phyloP scores from a whole-genome alignment of 202 grass and related monocot species.

The Brachypodium distachyon region DNA sequence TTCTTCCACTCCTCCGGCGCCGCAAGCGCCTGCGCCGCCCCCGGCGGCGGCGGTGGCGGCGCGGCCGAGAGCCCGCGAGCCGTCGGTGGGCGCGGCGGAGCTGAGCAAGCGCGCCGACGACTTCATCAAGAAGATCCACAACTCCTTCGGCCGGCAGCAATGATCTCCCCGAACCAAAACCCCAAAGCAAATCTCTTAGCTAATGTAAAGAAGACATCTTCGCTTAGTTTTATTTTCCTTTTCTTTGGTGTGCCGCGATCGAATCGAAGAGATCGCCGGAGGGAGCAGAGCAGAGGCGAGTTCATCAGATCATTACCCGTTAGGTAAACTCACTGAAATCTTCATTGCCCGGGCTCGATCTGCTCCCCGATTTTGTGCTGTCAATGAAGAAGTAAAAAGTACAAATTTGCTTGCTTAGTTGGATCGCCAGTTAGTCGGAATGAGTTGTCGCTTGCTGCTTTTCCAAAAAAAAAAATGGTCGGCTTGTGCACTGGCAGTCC shows the following conservation, averaged over 20 bases:
- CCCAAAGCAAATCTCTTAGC: not conserved
- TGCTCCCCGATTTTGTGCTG: not conserved
- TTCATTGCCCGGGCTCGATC: not conserved
- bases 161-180: not conserved
- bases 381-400: not conserved
- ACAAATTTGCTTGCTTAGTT: not conserved
- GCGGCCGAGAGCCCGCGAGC: conserved; percentile 5
- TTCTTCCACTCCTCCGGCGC: not conserved
- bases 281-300: conserved; percentile 25
- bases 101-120: conserved; percentile 80
- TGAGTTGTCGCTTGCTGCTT: conserved; percentile 6
- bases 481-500: conserved; percentile 24
- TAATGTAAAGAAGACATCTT: not conserved
- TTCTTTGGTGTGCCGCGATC: conserved; percentile 16
- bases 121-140: conserved; percentile 87
- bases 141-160: conserved; percentile 44
- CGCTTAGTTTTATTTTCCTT: not conserved
- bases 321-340: conserved; percentile 25
- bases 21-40: not conserved
- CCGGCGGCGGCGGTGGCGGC: not conserved
- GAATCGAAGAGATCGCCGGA: conserved; percentile 33
- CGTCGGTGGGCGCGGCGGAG: conserved; percentile 48
- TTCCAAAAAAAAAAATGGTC: not conserved
- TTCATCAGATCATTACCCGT: not conserved
- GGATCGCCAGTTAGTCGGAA: not conserved